These are phyloP conservation scores for Cyclaneusma minus DNA, from an alignment of 2,329 filamentous ascomycete genomes.

Conservation along the genomic window DNA sequence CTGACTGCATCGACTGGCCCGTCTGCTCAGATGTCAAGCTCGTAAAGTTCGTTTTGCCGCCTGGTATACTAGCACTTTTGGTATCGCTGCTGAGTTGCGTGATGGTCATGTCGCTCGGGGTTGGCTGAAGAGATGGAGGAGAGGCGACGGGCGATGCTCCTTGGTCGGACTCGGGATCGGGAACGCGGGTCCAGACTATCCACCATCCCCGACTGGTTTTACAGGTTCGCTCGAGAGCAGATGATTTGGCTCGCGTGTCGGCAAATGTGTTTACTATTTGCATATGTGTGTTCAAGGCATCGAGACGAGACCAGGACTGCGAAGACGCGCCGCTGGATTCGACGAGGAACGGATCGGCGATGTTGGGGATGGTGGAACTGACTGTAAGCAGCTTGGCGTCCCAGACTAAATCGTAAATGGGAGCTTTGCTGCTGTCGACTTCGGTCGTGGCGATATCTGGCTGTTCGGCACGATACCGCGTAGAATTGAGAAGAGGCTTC, in stretches of 20 bases:
- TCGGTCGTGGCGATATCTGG: conserved; percentile 18
- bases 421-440: conserved; percentile 14
- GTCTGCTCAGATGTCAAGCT: conserved; percentile 8
- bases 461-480: conserved; percentile 36
- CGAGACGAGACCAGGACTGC: conserved; percentile 38
- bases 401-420: conserved; percentile 48
- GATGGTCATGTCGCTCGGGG: neutral
- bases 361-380: conserved; percentile 50
- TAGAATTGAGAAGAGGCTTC: conserved; percentile 39
- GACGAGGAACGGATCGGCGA: conserved; percentile 45
- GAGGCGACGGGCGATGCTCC: conserved; percentile 1
- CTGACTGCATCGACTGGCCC: conserved; percentile 5
- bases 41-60: conserved; percentile 3
- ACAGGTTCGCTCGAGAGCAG: conserved; percentile 42
- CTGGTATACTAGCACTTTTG: neutral
- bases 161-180: conserved; percentile 20
- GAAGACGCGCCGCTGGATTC: conserved; percentile 20
- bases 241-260: conserved; percentile 25
- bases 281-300: conserved; percentile 49
- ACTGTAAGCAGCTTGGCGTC: conserved; percentile 39
- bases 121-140: conserved; percentile 1
- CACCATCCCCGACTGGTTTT: conserved; percentile 56
- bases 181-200: conserved; percentile 49
- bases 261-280: conserved; percentile 44
- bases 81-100: neutral